Conservation (phyloP, 2,329 filamentous ascomycete genomes). For the Daldinia sp. region DNA sequence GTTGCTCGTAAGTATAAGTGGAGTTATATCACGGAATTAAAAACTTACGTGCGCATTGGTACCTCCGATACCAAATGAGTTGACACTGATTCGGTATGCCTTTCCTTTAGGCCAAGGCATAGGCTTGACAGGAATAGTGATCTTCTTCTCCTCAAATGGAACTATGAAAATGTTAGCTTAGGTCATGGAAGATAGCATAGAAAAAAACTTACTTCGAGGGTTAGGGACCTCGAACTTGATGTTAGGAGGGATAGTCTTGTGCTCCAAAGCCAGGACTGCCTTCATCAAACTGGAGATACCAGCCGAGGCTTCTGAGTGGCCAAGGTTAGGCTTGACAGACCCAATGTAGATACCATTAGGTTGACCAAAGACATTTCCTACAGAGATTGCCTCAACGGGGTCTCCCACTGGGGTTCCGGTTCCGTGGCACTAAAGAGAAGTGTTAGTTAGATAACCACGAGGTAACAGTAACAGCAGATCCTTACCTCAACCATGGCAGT, state of each 20-base stretch:
- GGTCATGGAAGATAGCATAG: background rate
- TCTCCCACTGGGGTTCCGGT: constrained; percentile 48
- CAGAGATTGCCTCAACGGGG: constrained; percentile 42
- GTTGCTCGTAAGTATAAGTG: background rate
- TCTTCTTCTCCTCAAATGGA: constrained; percentile 15
- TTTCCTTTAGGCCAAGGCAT: constrained; percentile 21
- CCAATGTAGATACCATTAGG: constrained; percentile 18
- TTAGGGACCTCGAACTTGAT: constrained; percentile 41
- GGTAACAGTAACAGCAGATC: background rate
- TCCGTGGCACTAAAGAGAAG: constrained; percentile 47
- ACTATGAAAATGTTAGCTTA: constrained; percentile 2
- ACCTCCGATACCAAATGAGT: constrained; percentile 56
- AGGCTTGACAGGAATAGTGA: constrained; percentile 15
- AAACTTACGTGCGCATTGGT: constrained; percentile 52
- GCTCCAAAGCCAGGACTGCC: constrained; percentile 43
- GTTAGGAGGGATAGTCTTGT: constrained; percentile 46
- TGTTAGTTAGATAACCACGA: constrained; percentile 5
- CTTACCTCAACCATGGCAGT: constrained; percentile 8
- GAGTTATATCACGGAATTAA: constrained; percentile 10
- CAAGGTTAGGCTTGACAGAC: constrained; percentile 50
- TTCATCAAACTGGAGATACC: constrained; percentile 50
- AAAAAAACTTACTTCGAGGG: constrained; percentile 21
- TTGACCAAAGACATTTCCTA: constrained; percentile 20
- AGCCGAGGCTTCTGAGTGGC: constrained; percentile 49
- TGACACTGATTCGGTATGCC: constrained; percentile 48